These are phyloP conservation scores for Asterionellopsis glacialis DNA, from an alignment of 108 stramenopile genomes.

Conservation along the genomic window DNA sequence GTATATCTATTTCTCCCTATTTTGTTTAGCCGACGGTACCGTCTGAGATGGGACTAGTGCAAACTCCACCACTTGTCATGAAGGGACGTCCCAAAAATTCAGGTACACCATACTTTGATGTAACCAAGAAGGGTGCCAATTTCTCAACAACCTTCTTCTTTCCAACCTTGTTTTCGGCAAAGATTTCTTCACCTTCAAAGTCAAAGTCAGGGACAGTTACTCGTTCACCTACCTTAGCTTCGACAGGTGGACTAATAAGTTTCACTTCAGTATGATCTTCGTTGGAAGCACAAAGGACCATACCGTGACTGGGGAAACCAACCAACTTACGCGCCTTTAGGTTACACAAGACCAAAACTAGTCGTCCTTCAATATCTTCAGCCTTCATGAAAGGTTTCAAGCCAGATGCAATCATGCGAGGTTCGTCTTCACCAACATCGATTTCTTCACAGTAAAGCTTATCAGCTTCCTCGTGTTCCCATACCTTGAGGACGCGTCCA, in stretches of 20 bases:
- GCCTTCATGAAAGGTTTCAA: conserved; percentile 76
- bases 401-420: conserved; percentile 92
- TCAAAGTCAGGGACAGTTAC: conserved; percentile 83
- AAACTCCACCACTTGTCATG: conserved; percentile 84
- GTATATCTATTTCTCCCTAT: no score
- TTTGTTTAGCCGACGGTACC: conserved; percentile 60
- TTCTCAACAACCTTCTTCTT: conserved; percentile 99
- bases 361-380: conserved; percentile 84
- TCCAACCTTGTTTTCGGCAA: conserved; percentile 87
- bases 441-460: conserved; percentile 99
- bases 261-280: conserved; percentile 87
- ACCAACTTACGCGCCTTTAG: conserved; percentile 93
- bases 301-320: conserved; percentile 94
- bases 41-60: conserved; percentile 77
- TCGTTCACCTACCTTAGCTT: conserved; percentile 91
- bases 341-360: conserved; percentile 96
- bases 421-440: conserved; percentile 93
- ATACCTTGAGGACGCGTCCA: conserved; percentile 85
- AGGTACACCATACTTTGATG: conserved; percentile 80
- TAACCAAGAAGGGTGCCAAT: conserved; percentile 87
- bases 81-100: conserved; percentile 83
- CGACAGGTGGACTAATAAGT: conserved; percentile 89
- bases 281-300: conserved; percentile 96
- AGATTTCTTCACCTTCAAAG: conserved; percentile 76
- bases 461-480: conserved; percentile 95